Percentiles rank a stretch among this genome's conserved stretches.
These are phyloP conservation scores for Rhinocladiella mackenziei DNA, from an alignment of 2,329 filamentous ascomycete genomes.

Conservation along the genomic window DNA sequence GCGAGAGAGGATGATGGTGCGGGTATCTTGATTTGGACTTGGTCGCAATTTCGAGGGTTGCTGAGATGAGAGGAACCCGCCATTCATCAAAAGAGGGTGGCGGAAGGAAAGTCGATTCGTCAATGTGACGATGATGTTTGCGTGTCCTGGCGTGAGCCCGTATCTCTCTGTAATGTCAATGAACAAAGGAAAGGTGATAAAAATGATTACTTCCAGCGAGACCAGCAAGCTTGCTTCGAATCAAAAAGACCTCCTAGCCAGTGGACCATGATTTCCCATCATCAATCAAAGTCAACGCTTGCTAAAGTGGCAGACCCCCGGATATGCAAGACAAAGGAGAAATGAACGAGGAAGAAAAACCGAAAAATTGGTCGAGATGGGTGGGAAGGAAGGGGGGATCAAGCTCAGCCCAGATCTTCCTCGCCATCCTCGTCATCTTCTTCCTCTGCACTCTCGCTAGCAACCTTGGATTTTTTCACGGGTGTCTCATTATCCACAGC, in stretches of 20 bases:
- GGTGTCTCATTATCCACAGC: slow-evolving; percentile 43
- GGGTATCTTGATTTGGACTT: slow-evolving; percentile 5
- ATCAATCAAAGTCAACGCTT: slow-evolving; percentile 28
- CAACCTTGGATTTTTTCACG: slow-evolving; percentile 50
- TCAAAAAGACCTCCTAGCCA: slow-evolving; percentile 18
- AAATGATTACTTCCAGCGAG: slow-evolving; percentile 22
- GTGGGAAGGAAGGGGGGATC: background rate
- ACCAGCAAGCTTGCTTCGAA: slow-evolving; percentile 24
- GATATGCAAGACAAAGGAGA: slow-evolving; percentile 25
- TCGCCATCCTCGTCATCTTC: slow-evolving; percentile 54
- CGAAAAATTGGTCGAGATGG: background rate
- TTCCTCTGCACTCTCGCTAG: slow-evolving; percentile 49
- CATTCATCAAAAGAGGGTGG: background rate
- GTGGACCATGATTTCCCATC: slow-evolving; percentile 17
- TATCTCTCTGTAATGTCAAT: slow-evolving; percentile 23
- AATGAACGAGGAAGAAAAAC: slow-evolving; percentile 7
- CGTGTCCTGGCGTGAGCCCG: slow-evolving; percentile 28
- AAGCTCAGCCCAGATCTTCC: slow-evolving; percentile 37
- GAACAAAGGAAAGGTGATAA: slow-evolving; percentile 21
- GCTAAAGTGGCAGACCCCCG: slow-evolving; percentile 27
- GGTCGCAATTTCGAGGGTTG: background rate
- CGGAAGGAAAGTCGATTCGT: slow-evolving; percentile 10
- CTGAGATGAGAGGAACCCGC: background rate
- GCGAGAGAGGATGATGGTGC: slow-evolving; percentile 1
- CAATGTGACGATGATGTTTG: slow-evolving; percentile 13